phyloP scores from a whole-genome alignment of 495 filamentous ascomycete species.

The Emericellopsis terricola region DNA sequence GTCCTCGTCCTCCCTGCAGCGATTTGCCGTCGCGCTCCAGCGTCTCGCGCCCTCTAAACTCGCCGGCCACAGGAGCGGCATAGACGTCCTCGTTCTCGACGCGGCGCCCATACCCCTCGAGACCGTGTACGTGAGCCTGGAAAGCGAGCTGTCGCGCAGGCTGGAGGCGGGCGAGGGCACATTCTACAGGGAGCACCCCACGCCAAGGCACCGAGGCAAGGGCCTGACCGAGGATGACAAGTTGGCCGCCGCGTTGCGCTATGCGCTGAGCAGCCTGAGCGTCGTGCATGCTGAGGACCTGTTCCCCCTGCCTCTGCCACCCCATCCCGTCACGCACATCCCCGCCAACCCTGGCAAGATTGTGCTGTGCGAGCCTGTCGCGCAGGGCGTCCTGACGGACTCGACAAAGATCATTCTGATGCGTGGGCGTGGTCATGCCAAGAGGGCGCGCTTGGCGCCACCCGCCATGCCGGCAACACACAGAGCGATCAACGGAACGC shows the following conservation, averaged over 20 bases:
- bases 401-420: slow-evolving; percentile 52
- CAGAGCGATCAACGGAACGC: slow-evolving; percentile 22
- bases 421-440: slow-evolving; percentile 30
- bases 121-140: slow-evolving; percentile 68
- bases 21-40: slow-evolving; percentile 46
- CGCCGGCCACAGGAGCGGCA: slow-evolving; percentile 37
- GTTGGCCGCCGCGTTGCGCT: slow-evolving; percentile 59
- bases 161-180: slow-evolving; percentile 38
- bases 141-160: slow-evolving; percentile 47
- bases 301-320: slow-evolving; percentile 61
- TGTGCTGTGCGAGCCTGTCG: slow-evolving; percentile 56
- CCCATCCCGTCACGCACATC: slow-evolving; percentile 81
- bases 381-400: slow-evolving; percentile 63
- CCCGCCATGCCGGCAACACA: slow-evolving; percentile 18
- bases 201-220: slow-evolving; percentile 10
- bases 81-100: slow-evolving; percentile 71
- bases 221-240: slow-evolving; percentile 35
- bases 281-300: slow-evolving; percentile 73
- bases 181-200: slow-evolving; percentile 30
- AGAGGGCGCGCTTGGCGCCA: slow-evolving; percentile 14
- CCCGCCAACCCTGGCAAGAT: slow-evolving; percentile 68
- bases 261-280: slow-evolving; percentile 47
- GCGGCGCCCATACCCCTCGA: slow-evolving; percentile 64
- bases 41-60: slow-evolving; percentile 43
- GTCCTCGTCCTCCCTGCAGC: slow-evolving; percentile 56